Conservation (phyloP, 345 rosid genomes). For the Streptanthus diversifolius region DNA sequence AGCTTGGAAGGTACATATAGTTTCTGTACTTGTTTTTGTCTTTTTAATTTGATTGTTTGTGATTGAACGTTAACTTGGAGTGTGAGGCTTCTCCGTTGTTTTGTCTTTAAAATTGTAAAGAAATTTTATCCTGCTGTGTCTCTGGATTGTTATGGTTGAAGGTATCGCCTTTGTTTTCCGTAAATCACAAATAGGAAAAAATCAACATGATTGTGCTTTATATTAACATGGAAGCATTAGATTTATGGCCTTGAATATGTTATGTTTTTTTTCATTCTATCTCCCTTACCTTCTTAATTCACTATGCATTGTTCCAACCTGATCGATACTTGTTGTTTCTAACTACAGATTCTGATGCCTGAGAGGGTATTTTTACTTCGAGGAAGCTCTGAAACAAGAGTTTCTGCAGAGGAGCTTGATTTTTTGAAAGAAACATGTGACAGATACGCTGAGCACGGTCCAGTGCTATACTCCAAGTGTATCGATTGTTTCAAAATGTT, state of each 20-base stretch:
- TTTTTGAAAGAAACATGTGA: conserved; percentile 40
- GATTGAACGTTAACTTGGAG: not conserved
- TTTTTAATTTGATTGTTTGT: not conserved
- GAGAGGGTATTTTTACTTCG: conserved; percentile 39
- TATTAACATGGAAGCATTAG: not conserved
- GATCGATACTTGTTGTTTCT: not conserved
- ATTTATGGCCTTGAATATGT: not conserved
- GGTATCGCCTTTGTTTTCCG: not conserved
- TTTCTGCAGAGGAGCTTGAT: conserved; percentile 33
- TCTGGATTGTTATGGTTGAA: not conserved
- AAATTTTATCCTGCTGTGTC: not conserved
- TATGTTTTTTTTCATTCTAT: not conserved
- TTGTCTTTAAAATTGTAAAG: not conserved
- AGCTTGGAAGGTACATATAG: conserved; percentile 49
- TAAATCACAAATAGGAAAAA: not conserved
- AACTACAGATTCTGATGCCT: conserved; percentile 44
- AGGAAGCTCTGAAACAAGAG: conserved; percentile 48
- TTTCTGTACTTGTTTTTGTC: not conserved
- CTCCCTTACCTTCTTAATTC: not conserved
- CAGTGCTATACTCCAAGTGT: conserved; percentile 33
- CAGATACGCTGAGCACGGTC: conserved; percentile 38
- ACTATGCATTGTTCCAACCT: not conserved
- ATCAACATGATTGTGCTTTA: not conserved
- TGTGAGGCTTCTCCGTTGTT: not conserved
- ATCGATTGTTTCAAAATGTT: conserved; percentile 35